Percentiles rank a stretch among this genome's conserved stretches.
phyloP scores from a whole-genome alignment of 306 rosid genomes.

The barrel medic (Medicago truncatula) region DNA sequence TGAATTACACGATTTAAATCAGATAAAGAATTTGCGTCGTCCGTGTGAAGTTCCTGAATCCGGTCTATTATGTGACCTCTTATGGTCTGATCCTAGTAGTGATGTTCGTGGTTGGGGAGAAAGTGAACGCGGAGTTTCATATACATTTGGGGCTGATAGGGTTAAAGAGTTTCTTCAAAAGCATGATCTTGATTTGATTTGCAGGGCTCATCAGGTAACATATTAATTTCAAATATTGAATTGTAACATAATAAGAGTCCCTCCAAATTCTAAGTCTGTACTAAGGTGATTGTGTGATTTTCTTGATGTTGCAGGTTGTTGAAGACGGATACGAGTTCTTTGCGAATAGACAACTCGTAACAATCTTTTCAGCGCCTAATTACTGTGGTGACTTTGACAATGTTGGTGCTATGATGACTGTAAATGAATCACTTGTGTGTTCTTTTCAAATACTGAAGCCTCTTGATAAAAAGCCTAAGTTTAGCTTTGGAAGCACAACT shows the following conservation, averaged over 20 bases:
- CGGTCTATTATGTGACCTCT: constrained; percentile 84
- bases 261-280: neutral
- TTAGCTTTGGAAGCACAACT: constrained; percentile 56
- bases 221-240: constrained; percentile 4
- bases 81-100: constrained; percentile 86
- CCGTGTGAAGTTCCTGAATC: constrained; percentile 76
- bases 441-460: constrained; percentile 83
- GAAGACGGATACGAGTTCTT: constrained; percentile 97
- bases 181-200: constrained; percentile 77
- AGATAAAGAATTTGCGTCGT: constrained; percentile 61
- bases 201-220: constrained; percentile 90
- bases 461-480: constrained; percentile 62
- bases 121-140: constrained; percentile 87
- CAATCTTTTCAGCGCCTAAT: constrained; percentile 90
- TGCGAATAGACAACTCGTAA: constrained; percentile 75
- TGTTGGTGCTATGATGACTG: constrained; percentile 90
- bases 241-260: neutral
- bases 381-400: constrained; percentile 95
- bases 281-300: constrained; percentile 17
- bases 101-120: constrained; percentile 75
- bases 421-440: constrained; percentile 76
- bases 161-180: constrained; percentile 68
- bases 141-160: constrained; percentile 73
- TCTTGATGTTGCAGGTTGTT: constrained; percentile 66
- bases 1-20: constrained; percentile 58